Percentiles rank a stretch among this genome's conserved stretches.
Conservation (phyloP, 192 early-diverging fungal species). For the Coemansia umbellata region DNA sequence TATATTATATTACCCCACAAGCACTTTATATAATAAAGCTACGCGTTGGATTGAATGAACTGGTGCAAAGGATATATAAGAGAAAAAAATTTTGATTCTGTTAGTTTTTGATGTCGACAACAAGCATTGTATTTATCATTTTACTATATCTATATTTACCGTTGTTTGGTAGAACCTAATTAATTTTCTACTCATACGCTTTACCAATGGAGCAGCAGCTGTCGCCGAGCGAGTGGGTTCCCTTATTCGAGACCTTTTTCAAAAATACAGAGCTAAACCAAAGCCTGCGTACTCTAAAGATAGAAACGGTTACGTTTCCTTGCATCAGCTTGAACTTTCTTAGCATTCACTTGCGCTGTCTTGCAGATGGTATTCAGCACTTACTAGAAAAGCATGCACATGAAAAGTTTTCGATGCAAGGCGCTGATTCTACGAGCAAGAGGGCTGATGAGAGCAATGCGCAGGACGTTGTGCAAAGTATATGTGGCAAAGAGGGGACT, state of each 20-base stretch:
- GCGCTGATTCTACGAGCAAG: not conserved
- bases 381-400: not conserved
- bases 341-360: slow-evolving; percentile 8
- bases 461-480: slow-evolving; percentile 34
- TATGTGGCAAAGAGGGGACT: slow-evolving; percentile 47
- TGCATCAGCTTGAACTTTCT: slow-evolving; percentile 3
- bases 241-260: slow-evolving; percentile 30
- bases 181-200: not conserved
- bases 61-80: no score
- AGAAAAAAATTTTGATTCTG: no score
- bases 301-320: slow-evolving; percentile 34
- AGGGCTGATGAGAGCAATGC: not conserved
- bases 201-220: not conserved
- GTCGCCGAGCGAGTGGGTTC: slow-evolving; percentile 10
- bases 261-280: slow-evolving; percentile 25
- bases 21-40: no score
- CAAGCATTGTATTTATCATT: no score
- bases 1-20: no score
- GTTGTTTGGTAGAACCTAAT: not conserved
- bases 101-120: no score
- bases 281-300: slow-evolving; percentile 27
- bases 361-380: slow-evolving; percentile 10
- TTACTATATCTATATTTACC: no score
- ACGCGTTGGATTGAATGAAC: no score
- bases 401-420: not conserved